These are phyloP conservation scores for Articulospora tetracladia DNA, from an alignment of 495 filamentous ascomycete species.

Conservation along the genomic window DNA sequence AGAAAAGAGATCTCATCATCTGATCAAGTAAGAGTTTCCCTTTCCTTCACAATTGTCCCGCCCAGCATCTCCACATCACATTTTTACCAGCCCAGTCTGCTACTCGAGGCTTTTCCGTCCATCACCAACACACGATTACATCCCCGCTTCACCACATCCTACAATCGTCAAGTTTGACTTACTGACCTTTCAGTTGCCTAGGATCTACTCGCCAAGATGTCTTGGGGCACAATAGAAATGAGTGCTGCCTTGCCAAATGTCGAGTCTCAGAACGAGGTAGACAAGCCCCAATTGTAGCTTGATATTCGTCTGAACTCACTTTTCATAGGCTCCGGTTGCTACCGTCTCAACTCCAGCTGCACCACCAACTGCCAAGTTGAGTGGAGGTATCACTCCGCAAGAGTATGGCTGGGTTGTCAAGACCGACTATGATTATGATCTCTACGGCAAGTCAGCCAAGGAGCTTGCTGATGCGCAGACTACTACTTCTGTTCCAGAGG, in stretches of 20 bases:
- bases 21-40: too few relatives aligned
- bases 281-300: background rate
- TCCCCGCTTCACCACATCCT: background rate
- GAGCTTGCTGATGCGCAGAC: slow-evolving; percentile 14
- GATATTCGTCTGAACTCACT: slow-evolving; percentile 10
- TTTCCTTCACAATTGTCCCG: too few relatives aligned
- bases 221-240: slow-evolving; percentile 35
- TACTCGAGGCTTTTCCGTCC: too few relatives aligned
- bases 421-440: slow-evolving; percentile 49
- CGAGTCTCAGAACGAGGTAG: background rate
- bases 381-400: slow-evolving; percentile 17
- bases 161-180: background rate
- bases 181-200: background rate
- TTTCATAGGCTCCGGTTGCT: slow-evolving; percentile 22
- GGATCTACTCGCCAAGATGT: slow-evolving; percentile 19
- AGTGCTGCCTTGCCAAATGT: slow-evolving; percentile 26
- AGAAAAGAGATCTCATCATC: too few relatives aligned
- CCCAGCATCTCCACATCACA: too few relatives aligned
- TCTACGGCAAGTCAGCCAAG: slow-evolving; percentile 32
- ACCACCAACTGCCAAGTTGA: background rate
- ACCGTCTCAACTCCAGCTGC: slow-evolving; percentile 13
- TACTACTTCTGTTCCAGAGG: slow-evolving; percentile 28
- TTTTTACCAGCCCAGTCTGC: too few relatives aligned
- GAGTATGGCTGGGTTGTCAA: slow-evolving; percentile 49
- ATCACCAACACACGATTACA: too few relatives aligned